A percentile compares a stretch with the other conserved stretches of the same genome.
Evolutionary conservation across 2,329 filamentous ascomycete species (phyloP).

Genomic region (Exutisphaerella laricina): DNA sequence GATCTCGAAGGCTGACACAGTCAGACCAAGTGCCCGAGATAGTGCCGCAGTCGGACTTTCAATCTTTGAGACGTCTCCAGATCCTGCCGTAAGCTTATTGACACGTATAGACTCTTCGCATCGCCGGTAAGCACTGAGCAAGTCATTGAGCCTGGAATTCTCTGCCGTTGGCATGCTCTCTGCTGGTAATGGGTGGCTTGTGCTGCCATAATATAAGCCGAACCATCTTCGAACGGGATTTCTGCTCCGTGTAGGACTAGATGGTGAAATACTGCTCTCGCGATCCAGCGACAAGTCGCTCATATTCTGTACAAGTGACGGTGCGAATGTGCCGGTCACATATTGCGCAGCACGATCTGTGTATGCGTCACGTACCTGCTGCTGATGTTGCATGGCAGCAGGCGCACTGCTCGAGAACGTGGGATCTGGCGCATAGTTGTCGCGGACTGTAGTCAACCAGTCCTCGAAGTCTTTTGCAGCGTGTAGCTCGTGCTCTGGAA

Average conservation of each 20-base stretch:
- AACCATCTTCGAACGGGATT: constrained; percentile 16
- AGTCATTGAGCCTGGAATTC: constrained; percentile 24
- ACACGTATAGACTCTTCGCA: constrained; percentile 50
- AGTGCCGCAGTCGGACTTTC: constrained; percentile 22
- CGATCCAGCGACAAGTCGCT: constrained; percentile 23
- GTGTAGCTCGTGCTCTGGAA: constrained; percentile 60
- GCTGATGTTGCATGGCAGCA: constrained; percentile 27
- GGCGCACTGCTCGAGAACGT: constrained; percentile 39
- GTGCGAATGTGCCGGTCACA: constrained; percentile 27
- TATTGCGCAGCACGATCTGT: constrained; percentile 24
- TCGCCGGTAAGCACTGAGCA: constrained; percentile 52
- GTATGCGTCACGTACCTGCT: constrained; percentile 26
- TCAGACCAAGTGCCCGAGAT: constrained; percentile 61
- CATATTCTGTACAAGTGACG: constrained; percentile 28
- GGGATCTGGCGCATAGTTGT: constrained; percentile 43
- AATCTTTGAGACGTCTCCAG: constrained; percentile 5
- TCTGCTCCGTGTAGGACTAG: constrained; percentile 13
- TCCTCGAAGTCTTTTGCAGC: constrained; percentile 55
- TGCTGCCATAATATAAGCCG: constrained; percentile 10
- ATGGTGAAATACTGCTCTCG: constrained; percentile 15
- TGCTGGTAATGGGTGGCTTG: not conserved
- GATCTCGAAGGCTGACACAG: constrained; percentile 84
- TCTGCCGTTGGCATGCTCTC: constrained; percentile 9
- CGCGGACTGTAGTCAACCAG: constrained; percentile 57
- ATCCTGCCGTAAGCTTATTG: constrained; percentile 40